Percentiles rank a stretch among this genome's conserved stretches.
Conservation (phyloP, 2,329 filamentous ascomycete genomes). For the Scopulariopsis brevicaulis region DNA sequence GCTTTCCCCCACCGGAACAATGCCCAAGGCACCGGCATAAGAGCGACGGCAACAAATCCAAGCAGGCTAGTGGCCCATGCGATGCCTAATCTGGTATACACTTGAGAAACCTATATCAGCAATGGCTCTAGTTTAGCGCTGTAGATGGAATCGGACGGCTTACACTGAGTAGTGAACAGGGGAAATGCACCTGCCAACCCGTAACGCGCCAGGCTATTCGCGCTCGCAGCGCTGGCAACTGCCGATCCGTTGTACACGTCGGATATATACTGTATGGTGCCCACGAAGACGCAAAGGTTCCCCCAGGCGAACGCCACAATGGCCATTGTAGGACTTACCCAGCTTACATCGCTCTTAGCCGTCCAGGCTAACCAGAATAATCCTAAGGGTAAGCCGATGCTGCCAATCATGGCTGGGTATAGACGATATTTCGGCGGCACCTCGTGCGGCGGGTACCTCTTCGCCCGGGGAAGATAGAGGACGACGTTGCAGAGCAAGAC, state of each 20-base stretch:
- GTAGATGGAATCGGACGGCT: constrained; percentile 10
- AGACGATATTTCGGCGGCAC: constrained; percentile 45
- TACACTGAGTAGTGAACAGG: constrained; percentile 47
- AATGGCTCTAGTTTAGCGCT: constrained; percentile 5
- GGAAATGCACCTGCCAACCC: constrained; percentile 44
- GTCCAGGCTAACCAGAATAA: constrained; percentile 54
- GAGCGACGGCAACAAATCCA: constrained; percentile 30
- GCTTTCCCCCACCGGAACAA: constrained; percentile 33
- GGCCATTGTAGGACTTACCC: constrained; percentile 37
- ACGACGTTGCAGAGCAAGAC: constrained; percentile 26
- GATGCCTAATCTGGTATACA: constrained; percentile 31
- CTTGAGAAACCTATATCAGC: constrained; percentile 10
- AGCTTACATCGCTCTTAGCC: constrained; percentile 29
- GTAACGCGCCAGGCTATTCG: constrained; percentile 48
- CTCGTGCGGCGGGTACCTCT: constrained; percentile 18
- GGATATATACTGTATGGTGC: constrained; percentile 36
- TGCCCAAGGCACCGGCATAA: constrained; percentile 41
- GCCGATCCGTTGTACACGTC: constrained; percentile 44
- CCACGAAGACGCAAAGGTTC: constrained; percentile 47
- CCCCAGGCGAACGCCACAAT: constrained; percentile 48
- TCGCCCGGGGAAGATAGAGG: constrained; percentile 26
- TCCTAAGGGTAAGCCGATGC: constrained; percentile 36
- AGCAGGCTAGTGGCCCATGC: constrained; percentile 34
- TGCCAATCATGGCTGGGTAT: constrained; percentile 46
- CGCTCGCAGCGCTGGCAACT: constrained; percentile 46